Base-by-base conservation (phyloP, 2,329 filamentous ascomycete species). In the Colletotrichum tamarilloi region DNA sequence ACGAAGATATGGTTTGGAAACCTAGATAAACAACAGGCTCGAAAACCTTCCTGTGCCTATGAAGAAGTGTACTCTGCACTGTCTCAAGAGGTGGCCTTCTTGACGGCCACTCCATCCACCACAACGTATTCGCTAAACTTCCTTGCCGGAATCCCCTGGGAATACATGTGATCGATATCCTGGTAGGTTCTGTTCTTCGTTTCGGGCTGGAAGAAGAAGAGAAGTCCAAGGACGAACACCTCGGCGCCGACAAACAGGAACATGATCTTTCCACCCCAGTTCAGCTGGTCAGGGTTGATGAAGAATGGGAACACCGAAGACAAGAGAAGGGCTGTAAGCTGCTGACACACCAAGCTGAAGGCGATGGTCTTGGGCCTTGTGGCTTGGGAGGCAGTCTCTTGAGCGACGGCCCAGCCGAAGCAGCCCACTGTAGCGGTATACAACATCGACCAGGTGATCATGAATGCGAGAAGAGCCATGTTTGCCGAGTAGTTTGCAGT, bases 131-230 rank as follows among this genome's bases (percentile, higher is more conserved):
- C 42, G 42, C 42, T 49, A 5, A 49, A 49, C 42, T 49, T 49
- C 8, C 42, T 49, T 22, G 42, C 16, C 7, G 42, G 42, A 19
- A 49, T 11, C 3, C 74, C 72, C 22, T 77, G 62, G 0, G 77
- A 75, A 60, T 80, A 80, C 55, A 80, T 38, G 26, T 73, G 75
- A 24, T 83, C 81, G 24, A 82, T 81, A 4, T 83, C 81, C 9
- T 79, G 75, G 16, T 82, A 80, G 1, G 79, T 82, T 26, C 81
- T 77, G 76, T 83, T 82, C 79, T 83, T 83, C 0, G 81, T 83
- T 78, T 82, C 81, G 4, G 81, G 81, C 72, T 83, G 81, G 69
- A 82, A 78, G 75, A 80, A 81, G 35, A 78, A 82, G 3, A 82
- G 72, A 0, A 60, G 72, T 1, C 66, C 74, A 6, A 83, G 77